Evolutionary conservation across 345 rosid genomes (phyloP).

Genomic region (Draba incana): DNA sequence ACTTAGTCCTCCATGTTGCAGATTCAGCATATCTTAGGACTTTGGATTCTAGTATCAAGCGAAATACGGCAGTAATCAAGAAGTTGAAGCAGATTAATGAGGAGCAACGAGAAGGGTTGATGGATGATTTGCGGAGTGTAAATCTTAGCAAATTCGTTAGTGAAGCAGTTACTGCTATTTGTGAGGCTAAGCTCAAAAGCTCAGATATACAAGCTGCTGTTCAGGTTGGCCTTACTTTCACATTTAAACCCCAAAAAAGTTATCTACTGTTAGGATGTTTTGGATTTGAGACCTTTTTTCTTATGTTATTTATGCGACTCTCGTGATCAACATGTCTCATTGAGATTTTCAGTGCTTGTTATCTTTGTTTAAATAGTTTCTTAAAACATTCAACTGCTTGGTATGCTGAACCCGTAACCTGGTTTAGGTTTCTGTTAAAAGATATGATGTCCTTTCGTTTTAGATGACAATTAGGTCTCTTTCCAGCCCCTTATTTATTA

Average conservation of each 20-base stretch:
- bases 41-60: conserved; percentile 91
- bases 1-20: conserved; percentile 45
- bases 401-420: neutral
- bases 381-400: conserved; percentile 5
- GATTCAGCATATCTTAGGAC: conserved; percentile 87
- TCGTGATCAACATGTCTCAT: conserved; percentile 9
- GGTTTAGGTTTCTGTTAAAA: conserved; percentile 9
- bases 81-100: conserved; percentile 93
- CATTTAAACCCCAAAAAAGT: neutral
- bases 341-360: conserved; percentile 5
- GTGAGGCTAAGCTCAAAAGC: conserved; percentile 93
- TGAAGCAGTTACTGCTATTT: conserved; percentile 91
- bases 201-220: conserved; percentile 95
- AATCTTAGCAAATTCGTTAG: conserved; percentile 95
- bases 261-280: conserved; percentile 12
- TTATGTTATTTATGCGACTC: conserved; percentile 5
- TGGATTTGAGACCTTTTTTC: neutral
- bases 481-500: neutral
- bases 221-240: conserved; percentile 58
- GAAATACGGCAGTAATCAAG: conserved; percentile 92
- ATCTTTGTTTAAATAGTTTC: conserved; percentile 11
- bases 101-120: conserved; percentile 83
- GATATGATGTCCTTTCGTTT: conserved; percentile 4
- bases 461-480: neutral
- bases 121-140: conserved; percentile 84